Evolutionary conservation across 2,329 filamentous ascomycete species (phyloP).

Genomic region (Ascochyta viciae-villosae): DNA sequence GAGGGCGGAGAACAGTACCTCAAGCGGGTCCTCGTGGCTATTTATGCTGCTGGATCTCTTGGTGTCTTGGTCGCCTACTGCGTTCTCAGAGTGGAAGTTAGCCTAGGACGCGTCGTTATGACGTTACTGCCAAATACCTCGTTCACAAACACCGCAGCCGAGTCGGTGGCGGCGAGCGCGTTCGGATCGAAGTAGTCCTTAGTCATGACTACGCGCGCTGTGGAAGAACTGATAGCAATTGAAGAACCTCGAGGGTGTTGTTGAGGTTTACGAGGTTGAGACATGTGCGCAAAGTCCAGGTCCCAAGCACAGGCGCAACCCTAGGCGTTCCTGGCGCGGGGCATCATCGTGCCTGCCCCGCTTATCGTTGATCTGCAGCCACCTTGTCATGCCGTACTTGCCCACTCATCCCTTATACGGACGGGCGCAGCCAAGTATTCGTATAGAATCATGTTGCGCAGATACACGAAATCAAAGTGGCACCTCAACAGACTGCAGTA

Average conservation of each 20-base stretch:
- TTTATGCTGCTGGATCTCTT: slow-evolving; percentile 35
- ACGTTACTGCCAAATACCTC: slow-evolving; percentile 37
- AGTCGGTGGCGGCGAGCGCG: slow-evolving; percentile 21
- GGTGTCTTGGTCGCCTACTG: slow-evolving; percentile 36
- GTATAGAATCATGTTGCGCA: not conserved
- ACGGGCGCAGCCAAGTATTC: not conserved
- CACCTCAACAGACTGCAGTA: slow-evolving; percentile 63
- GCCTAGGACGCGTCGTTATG: slow-evolving; percentile 29
- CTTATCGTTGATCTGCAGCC: slow-evolving; percentile 28
- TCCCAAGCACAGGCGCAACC: slow-evolving; percentile 15
- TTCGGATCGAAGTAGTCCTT: slow-evolving; percentile 30
- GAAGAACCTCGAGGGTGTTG: not conserved
- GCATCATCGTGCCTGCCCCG: slow-evolving; percentile 26
- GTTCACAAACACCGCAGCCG: slow-evolving; percentile 18
- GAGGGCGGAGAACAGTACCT: slow-evolving; percentile 39
- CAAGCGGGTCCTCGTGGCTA: slow-evolving; percentile 52
- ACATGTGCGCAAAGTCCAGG: slow-evolving; percentile 11
- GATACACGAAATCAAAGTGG: slow-evolving; percentile 55
- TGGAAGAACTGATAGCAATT: slow-evolving; percentile 3
- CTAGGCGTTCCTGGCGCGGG: slow-evolving; percentile 22
- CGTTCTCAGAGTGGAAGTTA: slow-evolving; percentile 48
- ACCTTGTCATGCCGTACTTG: slow-evolving; percentile 17
- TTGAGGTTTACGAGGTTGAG: slow-evolving; percentile 7
- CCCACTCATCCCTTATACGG: slow-evolving; percentile 32
- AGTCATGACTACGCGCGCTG: slow-evolving; percentile 22